Percentiles rank a stretch among this genome's conserved stretches.
Conservation (phyloP, 495 filamentous ascomycete genomes). For the Neurospora tetrasperma region DNA sequence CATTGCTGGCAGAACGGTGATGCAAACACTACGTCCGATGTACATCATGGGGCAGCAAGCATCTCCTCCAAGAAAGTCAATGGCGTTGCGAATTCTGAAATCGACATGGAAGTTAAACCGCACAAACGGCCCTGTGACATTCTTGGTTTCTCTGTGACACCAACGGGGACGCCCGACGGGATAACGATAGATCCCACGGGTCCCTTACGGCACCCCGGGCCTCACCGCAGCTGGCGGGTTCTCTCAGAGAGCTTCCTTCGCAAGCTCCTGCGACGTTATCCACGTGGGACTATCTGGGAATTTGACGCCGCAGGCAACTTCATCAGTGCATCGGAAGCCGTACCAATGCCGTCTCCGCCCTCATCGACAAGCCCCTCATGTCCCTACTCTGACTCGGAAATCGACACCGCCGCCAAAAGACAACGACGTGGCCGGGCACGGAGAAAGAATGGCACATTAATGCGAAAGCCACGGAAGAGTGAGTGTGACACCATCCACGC, state of each 20-base stretch:
- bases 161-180: background rate
- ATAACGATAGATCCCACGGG: background rate
- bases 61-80: background rate
- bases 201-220: background rate
- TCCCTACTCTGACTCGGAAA: background rate
- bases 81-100: background rate
- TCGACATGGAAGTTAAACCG: background rate
- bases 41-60: background rate
- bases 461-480: background rate
- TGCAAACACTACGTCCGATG: background rate
- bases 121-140: background rate
- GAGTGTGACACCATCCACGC: constrained; percentile 12
- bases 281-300: constrained; percentile 49
- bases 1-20: background rate
- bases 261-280: constrained; percentile 46
- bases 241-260: constrained; percentile 34
- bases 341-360: background rate
- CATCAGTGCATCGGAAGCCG: background rate
- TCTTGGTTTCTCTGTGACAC: background rate
- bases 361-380: background rate
- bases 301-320: constrained; percentile 36
- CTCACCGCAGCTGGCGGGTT: background rate
- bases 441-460: background rate
- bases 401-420: background rate
- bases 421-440: background rate